A percentile compares a stretch with the other conserved stretches of the same genome.
These are phyloP conservation scores for Pestalotiopsis sp. DNA, from an alignment of 2,329 filamentous ascomycete species.

Conservation along the genomic window DNA sequence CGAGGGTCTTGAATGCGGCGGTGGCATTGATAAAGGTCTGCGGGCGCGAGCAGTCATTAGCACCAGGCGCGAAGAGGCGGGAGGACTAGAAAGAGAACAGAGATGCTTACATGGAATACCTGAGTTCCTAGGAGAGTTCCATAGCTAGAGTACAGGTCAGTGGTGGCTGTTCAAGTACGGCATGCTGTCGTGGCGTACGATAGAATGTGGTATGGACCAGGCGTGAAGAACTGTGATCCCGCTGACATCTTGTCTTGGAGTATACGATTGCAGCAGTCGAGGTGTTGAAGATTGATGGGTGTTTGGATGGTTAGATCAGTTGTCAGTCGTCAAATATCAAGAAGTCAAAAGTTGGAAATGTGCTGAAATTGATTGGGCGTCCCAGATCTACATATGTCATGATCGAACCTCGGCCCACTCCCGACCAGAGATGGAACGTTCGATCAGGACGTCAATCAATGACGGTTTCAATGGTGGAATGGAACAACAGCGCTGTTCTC, in stretches of 20 bases:
- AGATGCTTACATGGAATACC: slow-evolving; percentile 73
- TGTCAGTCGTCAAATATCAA: background rate
- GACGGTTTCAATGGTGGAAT: slow-evolving; percentile 4
- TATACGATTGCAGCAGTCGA: background rate
- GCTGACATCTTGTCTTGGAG: slow-evolving; percentile 41
- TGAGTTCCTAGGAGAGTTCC: slow-evolving; percentile 85
- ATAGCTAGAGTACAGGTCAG: slow-evolving; percentile 59
- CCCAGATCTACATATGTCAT: background rate
- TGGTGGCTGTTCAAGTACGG: background rate
- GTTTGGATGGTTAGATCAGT: background rate
- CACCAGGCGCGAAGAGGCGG: background rate
- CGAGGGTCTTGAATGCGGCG: slow-evolving; percentile 75
- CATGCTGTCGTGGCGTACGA: slow-evolving; percentile 50
- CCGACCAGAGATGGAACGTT: background rate
- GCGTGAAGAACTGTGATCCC: slow-evolving; percentile 58
- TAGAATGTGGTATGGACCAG: slow-evolving; percentile 76
- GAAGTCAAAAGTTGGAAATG: background rate
- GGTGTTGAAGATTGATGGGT: background rate
- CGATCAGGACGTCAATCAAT: slow-evolving; percentile 6
- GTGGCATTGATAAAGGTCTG: slow-evolving; percentile 77
- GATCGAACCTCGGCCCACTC: slow-evolving; percentile 6
- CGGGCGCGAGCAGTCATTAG: background rate
- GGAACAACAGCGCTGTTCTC: background rate
- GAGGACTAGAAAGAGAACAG: background rate
- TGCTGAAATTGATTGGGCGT: background rate